phyloP scores from a whole-genome alignment of 345 rosid species.

The Citrus medica region DNA sequence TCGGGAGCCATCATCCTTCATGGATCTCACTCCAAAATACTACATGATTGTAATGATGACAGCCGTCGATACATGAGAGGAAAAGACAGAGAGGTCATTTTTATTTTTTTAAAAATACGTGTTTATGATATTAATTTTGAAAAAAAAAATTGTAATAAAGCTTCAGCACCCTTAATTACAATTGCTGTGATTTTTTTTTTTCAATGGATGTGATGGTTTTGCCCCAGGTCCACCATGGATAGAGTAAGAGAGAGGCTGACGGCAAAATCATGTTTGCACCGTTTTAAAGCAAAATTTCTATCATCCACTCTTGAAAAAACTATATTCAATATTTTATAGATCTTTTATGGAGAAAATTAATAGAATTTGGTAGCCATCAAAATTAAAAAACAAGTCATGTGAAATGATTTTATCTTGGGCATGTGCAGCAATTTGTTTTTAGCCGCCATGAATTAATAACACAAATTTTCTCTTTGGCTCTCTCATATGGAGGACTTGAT shows the following conservation, averaged over 20 bases:
- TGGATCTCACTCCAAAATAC: neutral
- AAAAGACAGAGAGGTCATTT: neutral
- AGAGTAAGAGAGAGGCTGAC: neutral
- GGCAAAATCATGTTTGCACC: neutral
- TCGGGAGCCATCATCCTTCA: neutral
- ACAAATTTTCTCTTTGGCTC: conserved; percentile 2
- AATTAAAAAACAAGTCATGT: neutral
- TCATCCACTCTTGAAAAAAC: neutral
- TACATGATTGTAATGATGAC: neutral
- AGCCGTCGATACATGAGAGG: neutral
- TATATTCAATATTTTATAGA: neutral
- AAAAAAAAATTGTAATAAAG: neutral
- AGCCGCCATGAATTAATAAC: conserved; percentile 16
- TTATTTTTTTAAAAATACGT: neutral
- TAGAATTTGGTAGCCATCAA: conserved; percentile 17
- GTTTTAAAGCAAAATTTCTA: conserved; percentile 9
- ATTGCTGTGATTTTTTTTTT: neutral
- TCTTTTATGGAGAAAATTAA: neutral
- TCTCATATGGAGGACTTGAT: neutral
- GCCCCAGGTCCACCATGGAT: conserved; percentile 7
- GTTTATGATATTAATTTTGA: neutral
- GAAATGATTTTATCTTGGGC: conserved; percentile 14
- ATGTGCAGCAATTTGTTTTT: conserved; percentile 29
- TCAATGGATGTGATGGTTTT: neutral
- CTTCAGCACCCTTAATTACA: neutral